phyloP scores from a whole-genome alignment of 2,329 filamentous ascomycete species.

The Fusarium sp. region DNA sequence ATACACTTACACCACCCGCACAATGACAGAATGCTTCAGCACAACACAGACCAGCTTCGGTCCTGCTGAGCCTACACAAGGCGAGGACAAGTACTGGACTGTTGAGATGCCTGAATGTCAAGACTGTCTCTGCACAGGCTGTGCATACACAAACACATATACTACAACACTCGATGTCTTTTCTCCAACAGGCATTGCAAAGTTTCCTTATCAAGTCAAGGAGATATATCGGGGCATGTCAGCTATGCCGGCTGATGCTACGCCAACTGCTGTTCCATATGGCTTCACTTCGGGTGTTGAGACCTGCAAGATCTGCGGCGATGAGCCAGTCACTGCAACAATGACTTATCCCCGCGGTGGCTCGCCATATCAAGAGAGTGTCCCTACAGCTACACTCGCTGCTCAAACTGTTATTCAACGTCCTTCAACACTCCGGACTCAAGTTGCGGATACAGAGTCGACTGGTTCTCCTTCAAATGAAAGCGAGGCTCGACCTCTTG shows the following conservation, averaged over 20 bases:
- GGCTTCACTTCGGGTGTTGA: constrained; percentile 37
- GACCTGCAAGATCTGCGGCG: constrained; percentile 37
- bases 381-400: constrained; percentile 18
- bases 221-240: constrained; percentile 45
- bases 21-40: constrained; percentile 42
- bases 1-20: constrained; percentile 42
- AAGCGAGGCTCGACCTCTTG: neutral
- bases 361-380: constrained; percentile 27
- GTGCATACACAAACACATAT: constrained; percentile 40
- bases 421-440: constrained; percentile 29
- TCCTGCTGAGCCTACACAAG: constrained; percentile 37
- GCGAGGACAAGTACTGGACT: constrained; percentile 36
- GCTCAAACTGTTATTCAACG: constrained; percentile 5
- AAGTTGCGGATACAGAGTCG: constrained; percentile 13
- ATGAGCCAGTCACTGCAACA: constrained; percentile 37
- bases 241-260: constrained; percentile 28
- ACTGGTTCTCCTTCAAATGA: constrained; percentile 19
- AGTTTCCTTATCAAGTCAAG: constrained; percentile 37
- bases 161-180: constrained; percentile 42
- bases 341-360: constrained; percentile 44
- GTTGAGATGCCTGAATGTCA: constrained; percentile 42
- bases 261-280: constrained; percentile 35
- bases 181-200: constrained; percentile 28
- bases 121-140: constrained; percentile 37
- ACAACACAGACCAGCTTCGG: constrained; percentile 39